Evolutionary conservation across 2,329 filamentous ascomycete genomes (phyloP).

Genomic region (Fusarium sulawesiense): DNA sequence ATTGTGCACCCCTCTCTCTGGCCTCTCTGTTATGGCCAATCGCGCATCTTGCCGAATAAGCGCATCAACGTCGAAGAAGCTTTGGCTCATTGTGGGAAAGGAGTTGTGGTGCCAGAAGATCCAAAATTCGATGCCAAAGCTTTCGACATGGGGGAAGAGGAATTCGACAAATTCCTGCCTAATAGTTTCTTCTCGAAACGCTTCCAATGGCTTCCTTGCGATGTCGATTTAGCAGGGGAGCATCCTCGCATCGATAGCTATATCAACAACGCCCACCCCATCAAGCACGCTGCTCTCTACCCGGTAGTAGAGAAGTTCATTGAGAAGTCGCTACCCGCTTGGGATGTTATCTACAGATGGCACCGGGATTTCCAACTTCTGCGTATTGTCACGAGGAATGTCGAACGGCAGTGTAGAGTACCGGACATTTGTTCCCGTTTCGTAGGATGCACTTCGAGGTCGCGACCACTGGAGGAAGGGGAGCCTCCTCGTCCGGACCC

Average conservation of each 20-base stretch:
- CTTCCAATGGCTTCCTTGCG: slow-evolving; percentile 63
- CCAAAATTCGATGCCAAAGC: background rate
- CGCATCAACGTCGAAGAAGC: slow-evolving; percentile 53
- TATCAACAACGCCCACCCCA: slow-evolving; percentile 65
- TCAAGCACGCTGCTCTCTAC: slow-evolving; percentile 54
- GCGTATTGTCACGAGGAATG: slow-evolving; percentile 40
- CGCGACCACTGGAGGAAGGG: slow-evolving; percentile 35
- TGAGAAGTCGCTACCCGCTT: slow-evolving; percentile 57
- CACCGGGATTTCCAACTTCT: slow-evolving; percentile 42
- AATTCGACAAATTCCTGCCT: background rate
- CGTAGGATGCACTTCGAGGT: background rate
- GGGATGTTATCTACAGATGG: slow-evolving; percentile 56
- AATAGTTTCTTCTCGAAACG: slow-evolving; percentile 16
- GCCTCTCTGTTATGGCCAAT: slow-evolving; percentile 42
- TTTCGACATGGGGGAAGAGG: background rate
- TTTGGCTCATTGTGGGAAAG: slow-evolving; percentile 51
- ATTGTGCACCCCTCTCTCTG: slow-evolving; percentile 40
- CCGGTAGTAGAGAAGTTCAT: slow-evolving; percentile 56
- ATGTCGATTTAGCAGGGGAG: slow-evolving; percentile 56
- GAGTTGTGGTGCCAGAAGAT: slow-evolving; percentile 44
- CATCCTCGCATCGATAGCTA: slow-evolving; percentile 60
- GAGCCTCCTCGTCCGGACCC: slow-evolving; percentile 38
- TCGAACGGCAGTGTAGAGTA: slow-evolving; percentile 31
- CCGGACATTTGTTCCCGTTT: slow-evolving; percentile 32
- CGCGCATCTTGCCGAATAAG: slow-evolving; percentile 51